These are phyloP conservation scores for Cutaneotrichosporon dermatis DNA, from an alignment of 1,284 basidiomycete genomes.

Conservation along the genomic window DNA sequence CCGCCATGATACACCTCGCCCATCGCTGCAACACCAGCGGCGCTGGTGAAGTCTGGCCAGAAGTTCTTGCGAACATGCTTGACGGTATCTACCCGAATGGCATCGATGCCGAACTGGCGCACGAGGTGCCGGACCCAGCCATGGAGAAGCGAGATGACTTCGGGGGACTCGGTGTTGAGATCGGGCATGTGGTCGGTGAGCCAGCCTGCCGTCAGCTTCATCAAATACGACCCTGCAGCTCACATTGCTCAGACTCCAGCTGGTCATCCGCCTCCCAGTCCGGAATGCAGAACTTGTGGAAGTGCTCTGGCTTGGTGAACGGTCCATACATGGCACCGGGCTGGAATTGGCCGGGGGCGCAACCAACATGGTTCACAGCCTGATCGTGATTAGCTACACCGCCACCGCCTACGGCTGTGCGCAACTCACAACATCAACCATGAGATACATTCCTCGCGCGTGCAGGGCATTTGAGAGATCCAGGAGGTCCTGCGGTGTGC, in stretches of 20 bases:
- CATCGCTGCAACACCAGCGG: constrained; percentile 50
- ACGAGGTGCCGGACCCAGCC: constrained; percentile 52
- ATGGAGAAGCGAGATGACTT: constrained; percentile 45
- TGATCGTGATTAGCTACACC: not conserved
- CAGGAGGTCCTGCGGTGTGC: constrained; percentile 48
- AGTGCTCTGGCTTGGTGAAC: constrained; percentile 30
- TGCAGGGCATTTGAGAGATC: constrained; percentile 51
- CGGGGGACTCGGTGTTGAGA: constrained; percentile 51
- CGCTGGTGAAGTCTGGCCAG: constrained; percentile 50
- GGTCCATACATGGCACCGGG: constrained; percentile 18
- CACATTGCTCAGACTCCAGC: constrained; percentile 37
- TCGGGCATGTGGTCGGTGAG: constrained; percentile 50
- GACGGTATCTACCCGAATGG: constrained; percentile 52
- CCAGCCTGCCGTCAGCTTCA: constrained; percentile 37
- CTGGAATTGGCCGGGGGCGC: constrained; percentile 33
- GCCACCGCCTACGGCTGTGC: not conserved
- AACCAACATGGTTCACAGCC: constrained; percentile 50
- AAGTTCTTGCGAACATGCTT: constrained; percentile 54
- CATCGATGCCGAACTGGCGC: constrained; percentile 48
- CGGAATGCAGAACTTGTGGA: constrained; percentile 49
- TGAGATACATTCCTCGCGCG: constrained; percentile 52
- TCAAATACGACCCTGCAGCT: constrained; percentile 21
- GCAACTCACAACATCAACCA: constrained; percentile 52
- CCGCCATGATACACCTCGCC: constrained; percentile 52
- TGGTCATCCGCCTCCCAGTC: constrained; percentile 50